These are phyloP conservation scores for Erigeron philadelphicus DNA, from an alignment of 140 eudicot genomes.

Conservation along the genomic window DNA sequence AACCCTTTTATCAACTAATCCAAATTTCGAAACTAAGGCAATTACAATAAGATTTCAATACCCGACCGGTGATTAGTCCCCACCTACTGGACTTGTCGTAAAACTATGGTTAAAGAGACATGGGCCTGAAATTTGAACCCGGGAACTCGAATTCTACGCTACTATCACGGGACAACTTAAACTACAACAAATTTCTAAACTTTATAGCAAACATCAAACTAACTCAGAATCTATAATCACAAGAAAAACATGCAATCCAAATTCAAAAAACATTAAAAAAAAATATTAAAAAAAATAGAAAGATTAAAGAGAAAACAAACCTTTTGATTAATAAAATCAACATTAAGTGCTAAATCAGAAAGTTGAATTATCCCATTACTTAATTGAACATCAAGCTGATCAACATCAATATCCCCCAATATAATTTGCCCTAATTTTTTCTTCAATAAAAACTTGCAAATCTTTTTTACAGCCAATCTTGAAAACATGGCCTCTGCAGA, in stretches of 20 bases:
- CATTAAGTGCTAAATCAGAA: slow-evolving; percentile 78
- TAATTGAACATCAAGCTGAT: slow-evolving; percentile 94
- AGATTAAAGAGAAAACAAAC: slow-evolving; percentile 23
- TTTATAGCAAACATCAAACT: too few species aligned
- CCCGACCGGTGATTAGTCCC: too few species aligned
- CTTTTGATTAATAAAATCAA: slow-evolving; percentile 72
- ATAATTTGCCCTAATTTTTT: slow-evolving; percentile 81
- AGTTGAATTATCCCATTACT: slow-evolving; percentile 77
- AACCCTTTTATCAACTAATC: too few species aligned
- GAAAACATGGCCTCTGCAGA: slow-evolving; percentile 84
- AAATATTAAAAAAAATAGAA: not conserved
- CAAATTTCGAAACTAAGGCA: too few species aligned
- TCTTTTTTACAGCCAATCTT: slow-evolving; percentile 67
- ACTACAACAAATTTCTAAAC: not conserved
- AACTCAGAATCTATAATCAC: slow-evolving; percentile 4
- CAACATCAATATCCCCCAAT: slow-evolving; percentile 85
- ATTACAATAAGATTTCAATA: too few species aligned
- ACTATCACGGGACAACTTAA: too few species aligned
- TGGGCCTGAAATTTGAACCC: too few species aligned
- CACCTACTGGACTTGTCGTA: too few species aligned
- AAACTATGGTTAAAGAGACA: too few species aligned
- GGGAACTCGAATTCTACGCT: too few species aligned
- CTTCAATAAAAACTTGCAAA: slow-evolving; percentile 78
- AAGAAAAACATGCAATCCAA: not conserved
- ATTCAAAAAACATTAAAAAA: not conserved